Evolutionary conservation across 768 basidiomycete species (phyloP), one percentile per base, ranked within the genome.

Genomic region (Auricularia sp.): DNA sequence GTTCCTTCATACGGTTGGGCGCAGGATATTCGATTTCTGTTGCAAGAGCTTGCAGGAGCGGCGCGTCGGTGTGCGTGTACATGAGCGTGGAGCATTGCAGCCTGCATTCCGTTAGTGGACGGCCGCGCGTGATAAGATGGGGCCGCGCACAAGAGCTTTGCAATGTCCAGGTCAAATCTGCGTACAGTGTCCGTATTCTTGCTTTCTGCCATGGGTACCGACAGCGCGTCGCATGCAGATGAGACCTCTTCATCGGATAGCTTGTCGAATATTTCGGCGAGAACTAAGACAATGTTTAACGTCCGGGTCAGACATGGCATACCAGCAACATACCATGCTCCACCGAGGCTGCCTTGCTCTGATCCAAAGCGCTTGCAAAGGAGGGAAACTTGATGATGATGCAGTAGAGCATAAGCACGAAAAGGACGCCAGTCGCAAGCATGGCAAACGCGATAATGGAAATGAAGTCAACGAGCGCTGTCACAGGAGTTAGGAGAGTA

Each of bases 21-120:
- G 29, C 29, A 29, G 51, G 16, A 36, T 35, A 36, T 62, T 21
- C 18, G 61, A 43, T 5, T 67, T 62, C 5, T 29, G 61, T 64
- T 14, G 67, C 65, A 7, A 69, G 61, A 2, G 68, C 69, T 33
- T 66, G 35, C 7, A 64, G 64, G 4, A 68, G 62, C 16, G 67
- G 65, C 21, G 61, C 58, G 1, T 66, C 67, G 0, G 69, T 68
- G 12, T 68, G 68, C 54, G 68, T 68, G 47, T 70, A 70, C 66
- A 68, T 70, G 18, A 70, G 59, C 3, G 69, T 68, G 8, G 69
- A 64, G 39, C 69, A 70, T 62, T 70, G 69, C 34, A 70, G 61
- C 34, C 66, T 65, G 62, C 34, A 53, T 42, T n/a, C 4, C 23
- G 23, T 59, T 35, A 59, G 23, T 10, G 6, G 18, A 29, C 7